phyloP scores from a whole-genome alignment of 176 grass and related monocot genomes.

The Cenchrus fungigraminus region DNA sequence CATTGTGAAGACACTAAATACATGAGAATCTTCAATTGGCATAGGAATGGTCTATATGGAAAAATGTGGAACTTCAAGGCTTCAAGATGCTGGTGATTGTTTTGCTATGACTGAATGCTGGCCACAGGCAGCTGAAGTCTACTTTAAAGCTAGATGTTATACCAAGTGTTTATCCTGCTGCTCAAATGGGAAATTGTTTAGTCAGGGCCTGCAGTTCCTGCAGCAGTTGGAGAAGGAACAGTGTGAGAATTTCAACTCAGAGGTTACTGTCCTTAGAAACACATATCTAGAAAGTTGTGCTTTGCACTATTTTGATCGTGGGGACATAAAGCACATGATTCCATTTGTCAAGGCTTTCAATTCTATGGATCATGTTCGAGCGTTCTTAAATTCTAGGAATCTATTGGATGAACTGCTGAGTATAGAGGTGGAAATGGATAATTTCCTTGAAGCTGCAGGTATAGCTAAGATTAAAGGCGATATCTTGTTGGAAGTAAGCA shows the following conservation, averaged over 20 bases:
- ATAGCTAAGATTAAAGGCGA: constrained; percentile 67
- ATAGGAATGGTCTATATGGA: constrained; percentile 74
- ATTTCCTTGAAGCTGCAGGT: constrained; percentile 65
- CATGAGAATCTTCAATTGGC: not conserved
- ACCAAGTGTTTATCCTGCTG: constrained; percentile 63
- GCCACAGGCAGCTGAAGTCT: constrained; percentile 62
- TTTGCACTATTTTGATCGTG: constrained; percentile 30
- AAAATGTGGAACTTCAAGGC: constrained; percentile 67
- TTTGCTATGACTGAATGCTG: constrained; percentile 55
- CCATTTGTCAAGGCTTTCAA: constrained; percentile 62
- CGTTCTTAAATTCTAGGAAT: constrained; percentile 53
- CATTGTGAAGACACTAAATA: not conserved
- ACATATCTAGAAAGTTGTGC: constrained; percentile 65
- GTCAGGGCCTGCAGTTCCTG: constrained; percentile 51
- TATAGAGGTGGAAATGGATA: constrained; percentile 70
- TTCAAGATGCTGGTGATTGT: constrained; percentile 76
- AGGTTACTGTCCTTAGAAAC: constrained; percentile 39
- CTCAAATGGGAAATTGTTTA: constrained; percentile 60
- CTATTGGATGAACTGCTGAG: constrained; percentile 66
- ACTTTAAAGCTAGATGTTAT: constrained; percentile 73
- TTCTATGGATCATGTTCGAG: constrained; percentile 57
- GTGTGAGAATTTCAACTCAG: constrained; percentile 21
- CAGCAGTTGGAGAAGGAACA: constrained; percentile 53
- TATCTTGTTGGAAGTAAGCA: constrained; percentile 58
- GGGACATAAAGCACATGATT: constrained; percentile 70